phyloP scores from a whole-genome alignment of 2,329 filamentous ascomycete species.

The Stromatinia cepivora region DNA sequence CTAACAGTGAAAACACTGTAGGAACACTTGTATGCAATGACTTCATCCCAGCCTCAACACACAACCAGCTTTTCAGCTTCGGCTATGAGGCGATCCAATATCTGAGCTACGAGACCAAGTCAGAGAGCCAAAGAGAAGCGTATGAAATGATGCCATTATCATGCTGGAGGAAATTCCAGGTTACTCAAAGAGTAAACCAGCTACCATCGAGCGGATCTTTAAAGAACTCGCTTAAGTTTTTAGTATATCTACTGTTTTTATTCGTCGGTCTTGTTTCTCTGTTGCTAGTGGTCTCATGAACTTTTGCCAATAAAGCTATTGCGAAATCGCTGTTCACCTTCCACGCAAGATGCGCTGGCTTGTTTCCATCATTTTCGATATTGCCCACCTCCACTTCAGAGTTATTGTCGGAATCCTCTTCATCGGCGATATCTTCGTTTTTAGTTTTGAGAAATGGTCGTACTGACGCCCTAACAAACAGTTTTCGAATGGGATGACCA shows the following conservation, averaged over 20 bases:
- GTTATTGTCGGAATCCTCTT: neutral
- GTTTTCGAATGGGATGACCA: constrained; percentile 18
- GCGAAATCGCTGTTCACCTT: neutral
- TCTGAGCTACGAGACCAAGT: neutral
- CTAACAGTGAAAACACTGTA: neutral
- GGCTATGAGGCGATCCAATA: neutral
- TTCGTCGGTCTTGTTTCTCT: neutral
- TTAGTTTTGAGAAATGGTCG: neutral
- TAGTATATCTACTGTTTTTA: neutral
- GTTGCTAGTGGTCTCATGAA: neutral
- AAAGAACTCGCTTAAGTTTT: neutral
- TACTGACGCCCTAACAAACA: constrained; percentile 22
- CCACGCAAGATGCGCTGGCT: neutral
- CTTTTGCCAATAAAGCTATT: neutral
- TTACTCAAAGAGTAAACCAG: constrained; percentile 1
- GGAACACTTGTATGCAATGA: neutral
- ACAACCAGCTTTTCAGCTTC: neutral
- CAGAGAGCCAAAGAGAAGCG: no score
- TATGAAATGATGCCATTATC: neutral
- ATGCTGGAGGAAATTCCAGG: neutral
- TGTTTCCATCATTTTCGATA: neutral
- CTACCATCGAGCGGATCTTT: constrained; percentile 16
- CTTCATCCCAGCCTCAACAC: neutral
- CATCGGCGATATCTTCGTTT: neutral
- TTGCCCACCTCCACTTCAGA: neutral